Evolutionary conservation across 2,329 filamentous ascomycete genomes (phyloP).

Genomic region (Penicillium sp.): DNA sequence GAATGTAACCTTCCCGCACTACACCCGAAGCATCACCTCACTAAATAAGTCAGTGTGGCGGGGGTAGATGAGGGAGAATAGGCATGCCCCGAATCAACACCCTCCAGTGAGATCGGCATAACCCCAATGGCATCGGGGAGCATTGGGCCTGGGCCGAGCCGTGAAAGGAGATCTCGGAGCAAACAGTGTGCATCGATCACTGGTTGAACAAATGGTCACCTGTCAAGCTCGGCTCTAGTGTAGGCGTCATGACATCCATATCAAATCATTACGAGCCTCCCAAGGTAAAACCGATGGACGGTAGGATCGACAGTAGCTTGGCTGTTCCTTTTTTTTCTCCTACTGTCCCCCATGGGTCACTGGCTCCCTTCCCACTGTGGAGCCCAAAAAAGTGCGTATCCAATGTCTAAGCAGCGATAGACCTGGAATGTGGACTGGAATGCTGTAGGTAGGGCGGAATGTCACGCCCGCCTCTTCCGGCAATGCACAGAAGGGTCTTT

Average conservation of each 20-base stretch:
- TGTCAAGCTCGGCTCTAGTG: slow-evolving; percentile 22
- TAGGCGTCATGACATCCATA: slow-evolving; percentile 40
- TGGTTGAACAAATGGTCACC: slow-evolving; percentile 1
- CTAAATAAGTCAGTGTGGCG: slow-evolving; percentile 32
- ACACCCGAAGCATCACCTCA: slow-evolving; percentile 36
- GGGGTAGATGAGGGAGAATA: slow-evolving; percentile 18
- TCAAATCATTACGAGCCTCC: slow-evolving; percentile 21
- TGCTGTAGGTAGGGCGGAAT: slow-evolving; percentile 38
- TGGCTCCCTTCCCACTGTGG: slow-evolving; percentile 15
- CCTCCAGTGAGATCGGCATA: slow-evolving; percentile 10
- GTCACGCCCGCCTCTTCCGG: slow-evolving; percentile 31
- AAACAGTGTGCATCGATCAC: not conserved
- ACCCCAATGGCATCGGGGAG: slow-evolving; percentile 3
- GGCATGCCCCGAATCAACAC: slow-evolving; percentile 25
- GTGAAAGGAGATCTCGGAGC: not conserved
- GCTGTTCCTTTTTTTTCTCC: slow-evolving; percentile 3
- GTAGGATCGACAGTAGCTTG: slow-evolving; percentile 20
- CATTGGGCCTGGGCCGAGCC: slow-evolving; percentile 19
- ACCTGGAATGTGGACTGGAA: slow-evolving; percentile 33
- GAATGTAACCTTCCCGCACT: slow-evolving; percentile 41
- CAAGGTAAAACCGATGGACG: slow-evolving; percentile 15
- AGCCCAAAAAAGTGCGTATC: slow-evolving; percentile 9
- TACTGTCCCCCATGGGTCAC: slow-evolving; percentile 16
- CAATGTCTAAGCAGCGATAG: slow-evolving; percentile 23
- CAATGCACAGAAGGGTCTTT: slow-evolving; percentile 35